These are phyloP conservation scores for Meripilus lineatus DNA, from an alignment of 1,284 basidiomycete species.

Conservation along the genomic window DNA sequence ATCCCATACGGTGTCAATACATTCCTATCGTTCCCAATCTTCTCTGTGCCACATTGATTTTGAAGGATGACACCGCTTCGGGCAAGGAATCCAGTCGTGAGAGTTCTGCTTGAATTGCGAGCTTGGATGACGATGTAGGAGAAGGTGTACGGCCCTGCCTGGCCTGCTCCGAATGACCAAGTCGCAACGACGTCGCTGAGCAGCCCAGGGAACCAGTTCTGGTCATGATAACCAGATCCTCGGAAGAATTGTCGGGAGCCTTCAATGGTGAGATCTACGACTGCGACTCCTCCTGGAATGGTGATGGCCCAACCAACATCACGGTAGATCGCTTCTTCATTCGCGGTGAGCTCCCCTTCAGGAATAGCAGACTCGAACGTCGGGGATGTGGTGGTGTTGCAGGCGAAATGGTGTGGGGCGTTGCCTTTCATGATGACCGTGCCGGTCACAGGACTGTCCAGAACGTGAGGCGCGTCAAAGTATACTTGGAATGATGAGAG, in stretches of 20 bases:
- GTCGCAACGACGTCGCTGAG: slow-evolving; percentile 18
- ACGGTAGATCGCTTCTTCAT: slow-evolving; percentile 19
- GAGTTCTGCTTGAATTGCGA: slow-evolving; percentile 15
- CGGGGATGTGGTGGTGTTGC: slow-evolving; percentile 18
- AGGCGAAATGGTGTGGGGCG: slow-evolving; percentile 17
- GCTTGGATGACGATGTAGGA: slow-evolving; percentile 18
- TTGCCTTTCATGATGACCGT: slow-evolving; percentile 15
- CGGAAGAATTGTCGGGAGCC: slow-evolving; percentile 17
- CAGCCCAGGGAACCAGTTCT: slow-evolving; percentile 20
- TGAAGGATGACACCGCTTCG: slow-evolving; percentile 20
- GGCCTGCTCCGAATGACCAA: slow-evolving; percentile 23
- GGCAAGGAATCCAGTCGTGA: slow-evolving; percentile 23
- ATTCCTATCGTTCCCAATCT: slow-evolving; percentile 14
- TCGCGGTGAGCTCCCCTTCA: slow-evolving; percentile 5
- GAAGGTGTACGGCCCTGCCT: slow-evolving; percentile 22
- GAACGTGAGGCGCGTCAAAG: slow-evolving; percentile 10
- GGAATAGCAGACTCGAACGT: slow-evolving; percentile 18
- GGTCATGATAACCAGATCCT: slow-evolving; percentile 24
- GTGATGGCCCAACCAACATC: slow-evolving; percentile 23
- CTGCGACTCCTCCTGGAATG: slow-evolving; percentile 19
- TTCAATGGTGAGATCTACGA: slow-evolving; percentile 18
- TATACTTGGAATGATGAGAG: slow-evolving; percentile 15
- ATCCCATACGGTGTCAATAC: slow-evolving; percentile 19
- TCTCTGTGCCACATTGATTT: slow-evolving; percentile 19
- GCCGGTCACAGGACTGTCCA: slow-evolving; percentile 14